These are phyloP conservation scores for Microglena sp. DNA, from an alignment of 139 green algal genomes.

Conservation along the genomic window DNA sequence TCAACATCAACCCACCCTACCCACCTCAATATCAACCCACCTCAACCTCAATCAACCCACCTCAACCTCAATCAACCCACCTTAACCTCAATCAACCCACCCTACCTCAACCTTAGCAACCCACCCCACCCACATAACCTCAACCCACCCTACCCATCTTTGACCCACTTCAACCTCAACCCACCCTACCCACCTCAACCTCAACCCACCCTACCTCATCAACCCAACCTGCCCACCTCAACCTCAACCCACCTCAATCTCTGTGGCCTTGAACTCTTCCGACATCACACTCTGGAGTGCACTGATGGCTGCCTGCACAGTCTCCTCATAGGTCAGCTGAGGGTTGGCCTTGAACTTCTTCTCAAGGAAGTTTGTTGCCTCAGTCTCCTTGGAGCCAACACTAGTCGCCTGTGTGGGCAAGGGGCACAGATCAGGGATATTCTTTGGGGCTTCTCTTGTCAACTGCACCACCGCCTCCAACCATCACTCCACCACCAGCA, in stretches of 20 bases:
- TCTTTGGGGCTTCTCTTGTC: neutral
- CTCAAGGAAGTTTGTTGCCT: conserved; percentile 91
- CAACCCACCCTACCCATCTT: no score
- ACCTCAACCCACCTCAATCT: conserved; percentile 77
- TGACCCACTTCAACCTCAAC: no score
- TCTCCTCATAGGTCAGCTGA: conserved; percentile 53
- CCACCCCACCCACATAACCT: no score
- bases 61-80: no score
- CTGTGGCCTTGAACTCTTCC: conserved; percentile 91
- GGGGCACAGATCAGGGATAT: neutral
- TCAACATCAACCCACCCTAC: no score
- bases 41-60: no score
- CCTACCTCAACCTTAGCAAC: no score
- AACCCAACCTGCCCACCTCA: conserved; percentile 27
- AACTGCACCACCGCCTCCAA: neutral
- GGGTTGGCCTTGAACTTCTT: conserved; percentile 81
- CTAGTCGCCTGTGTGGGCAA: conserved; percentile 52
- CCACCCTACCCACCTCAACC: no score
- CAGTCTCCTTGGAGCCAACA: conserved; percentile 90
- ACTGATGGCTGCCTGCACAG: conserved; percentile 71
- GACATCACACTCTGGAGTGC: conserved; percentile 77
- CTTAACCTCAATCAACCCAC: no score
- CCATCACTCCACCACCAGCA: neutral
- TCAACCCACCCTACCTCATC: no score
- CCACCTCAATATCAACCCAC: no score